phyloP scores from a whole-genome alignment of 371 early-diverging fungal genomes.

The Mycotypha africana region DNA sequence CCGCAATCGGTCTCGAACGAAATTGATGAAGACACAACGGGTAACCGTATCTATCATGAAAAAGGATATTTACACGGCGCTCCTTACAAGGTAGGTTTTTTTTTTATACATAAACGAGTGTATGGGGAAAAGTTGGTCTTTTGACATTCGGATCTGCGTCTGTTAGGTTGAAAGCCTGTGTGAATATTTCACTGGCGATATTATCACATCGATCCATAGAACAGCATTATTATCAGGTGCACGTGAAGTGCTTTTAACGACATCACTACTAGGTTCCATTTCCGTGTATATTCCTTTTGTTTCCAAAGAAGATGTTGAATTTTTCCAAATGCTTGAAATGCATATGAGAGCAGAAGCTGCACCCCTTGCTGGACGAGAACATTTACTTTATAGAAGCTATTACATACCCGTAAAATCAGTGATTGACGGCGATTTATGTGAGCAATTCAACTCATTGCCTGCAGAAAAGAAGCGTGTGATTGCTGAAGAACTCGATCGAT shows the following conservation, averaged over 20 bases:
- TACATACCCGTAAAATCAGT: slow-evolving; percentile 81
- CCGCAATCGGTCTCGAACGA: slow-evolving; percentile 60
- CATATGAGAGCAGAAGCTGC: slow-evolving; percentile 76
- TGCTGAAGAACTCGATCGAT: slow-evolving; percentile 87
- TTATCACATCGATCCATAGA: slow-evolving; percentile 75
- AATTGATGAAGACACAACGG: slow-evolving; percentile 86
- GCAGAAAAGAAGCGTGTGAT: slow-evolving; percentile 68
- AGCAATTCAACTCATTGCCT: slow-evolving; percentile 68
- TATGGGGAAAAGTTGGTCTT: too few species aligned
- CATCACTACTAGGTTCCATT: slow-evolving; percentile 81
- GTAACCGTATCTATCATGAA: slow-evolving; percentile 72
- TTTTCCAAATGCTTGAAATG: slow-evolving; percentile 91
- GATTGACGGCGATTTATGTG: slow-evolving; percentile 94
- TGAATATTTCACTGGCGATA: slow-evolving; percentile 85
- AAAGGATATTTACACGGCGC: slow-evolving; percentile 81
- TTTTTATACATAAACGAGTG: too few species aligned
- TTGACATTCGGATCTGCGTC: too few species aligned
- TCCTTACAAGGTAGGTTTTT: slow-evolving; percentile 71
- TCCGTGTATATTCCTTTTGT: slow-evolving; percentile 83
- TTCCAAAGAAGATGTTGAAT: slow-evolving; percentile 86
- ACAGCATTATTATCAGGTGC: slow-evolving; percentile 80
- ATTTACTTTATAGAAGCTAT: slow-evolving; percentile 75
- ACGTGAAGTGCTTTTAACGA: slow-evolving; percentile 80
- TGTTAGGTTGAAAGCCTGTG: slow-evolving; percentile 58
- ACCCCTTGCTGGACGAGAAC: slow-evolving; percentile 87